These are phyloP conservation scores for Thecaphora thlaspeos DNA, from an alignment of 1,284 basidiomycete species.

Conservation along the genomic window DNA sequence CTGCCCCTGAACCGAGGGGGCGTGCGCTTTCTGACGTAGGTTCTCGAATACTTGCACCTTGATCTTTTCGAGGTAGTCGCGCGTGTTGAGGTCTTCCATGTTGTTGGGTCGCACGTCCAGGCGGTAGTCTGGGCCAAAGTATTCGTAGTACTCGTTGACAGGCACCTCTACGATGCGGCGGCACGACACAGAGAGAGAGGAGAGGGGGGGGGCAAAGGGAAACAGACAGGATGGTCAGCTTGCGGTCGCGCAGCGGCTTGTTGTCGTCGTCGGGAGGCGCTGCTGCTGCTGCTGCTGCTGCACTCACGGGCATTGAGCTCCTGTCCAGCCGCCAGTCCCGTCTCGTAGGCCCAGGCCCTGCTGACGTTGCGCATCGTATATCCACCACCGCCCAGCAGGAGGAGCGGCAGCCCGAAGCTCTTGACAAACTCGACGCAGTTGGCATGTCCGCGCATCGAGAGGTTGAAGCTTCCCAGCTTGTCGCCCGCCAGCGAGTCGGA, in stretches of 20 bases:
- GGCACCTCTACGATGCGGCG: slow-evolving; percentile 31
- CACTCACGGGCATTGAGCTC: slow-evolving; percentile 77
- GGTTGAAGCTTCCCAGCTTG: slow-evolving; percentile 91
- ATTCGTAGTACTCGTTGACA: slow-evolving; percentile 74
- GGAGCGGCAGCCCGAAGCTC: slow-evolving; percentile 85
- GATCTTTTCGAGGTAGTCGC: slow-evolving; percentile 87
- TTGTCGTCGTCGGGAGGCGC: too few relatives aligned
- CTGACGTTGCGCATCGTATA: slow-evolving; percentile 99
- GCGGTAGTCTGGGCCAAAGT: slow-evolving; percentile 96
- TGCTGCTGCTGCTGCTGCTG: too few relatives aligned
- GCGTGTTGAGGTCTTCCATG: slow-evolving; percentile 91
- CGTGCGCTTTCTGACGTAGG: slow-evolving; percentile 46
- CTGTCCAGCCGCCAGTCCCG: slow-evolving; percentile 91
- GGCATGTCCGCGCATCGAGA: slow-evolving; percentile 96
- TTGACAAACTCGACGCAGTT: slow-evolving; percentile 97
- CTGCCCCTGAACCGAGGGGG: slow-evolving; percentile 51
- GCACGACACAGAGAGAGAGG: too few relatives aligned
- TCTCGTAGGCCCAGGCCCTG: slow-evolving; percentile 96
- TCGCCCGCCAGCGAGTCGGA: slow-evolving; percentile 98
- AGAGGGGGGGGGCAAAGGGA: too few relatives aligned
- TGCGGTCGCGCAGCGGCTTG: too few relatives aligned
- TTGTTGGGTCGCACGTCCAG: slow-evolving; percentile 96
- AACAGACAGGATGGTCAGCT: too few relatives aligned
- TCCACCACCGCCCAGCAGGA: slow-evolving; percentile 93
- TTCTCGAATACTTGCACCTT: slow-evolving; percentile 84